A percentile compares a stretch with the other conserved stretches of the same genome.
phyloP scores from a whole-genome alignment of 75 land plant species.

The Picea sitchensis region DNA sequence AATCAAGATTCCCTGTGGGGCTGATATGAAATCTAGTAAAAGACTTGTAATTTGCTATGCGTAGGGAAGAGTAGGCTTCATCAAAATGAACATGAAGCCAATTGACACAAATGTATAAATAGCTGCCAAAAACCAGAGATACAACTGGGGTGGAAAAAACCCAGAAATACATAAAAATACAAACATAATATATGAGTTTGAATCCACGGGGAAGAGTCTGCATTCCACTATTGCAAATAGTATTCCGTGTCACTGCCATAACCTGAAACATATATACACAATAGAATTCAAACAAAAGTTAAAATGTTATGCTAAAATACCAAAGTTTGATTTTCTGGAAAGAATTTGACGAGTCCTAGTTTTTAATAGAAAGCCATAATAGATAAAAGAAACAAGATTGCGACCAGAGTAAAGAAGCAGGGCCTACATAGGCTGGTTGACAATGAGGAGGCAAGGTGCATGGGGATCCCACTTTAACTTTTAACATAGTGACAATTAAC shows the following conservation, averaged over 20 bases:
- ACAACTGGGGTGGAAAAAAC: slow-evolving; percentile 96
- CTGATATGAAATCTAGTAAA: slow-evolving; percentile 90
- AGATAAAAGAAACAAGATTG: not conserved
- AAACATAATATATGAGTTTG: slow-evolving; percentile 70
- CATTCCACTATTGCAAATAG: slow-evolving; percentile 86
- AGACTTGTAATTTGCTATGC: slow-evolving; percentile 95
- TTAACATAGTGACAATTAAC: no score
- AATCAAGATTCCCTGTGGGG: slow-evolving; percentile 67
- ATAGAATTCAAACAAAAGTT: not conserved
- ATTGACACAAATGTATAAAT: slow-evolving; percentile 89
- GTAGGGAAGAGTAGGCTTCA: slow-evolving; percentile 97
- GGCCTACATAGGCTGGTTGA: no score
- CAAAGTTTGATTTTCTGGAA: not conserved
- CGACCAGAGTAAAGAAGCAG: no score
- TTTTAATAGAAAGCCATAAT: not conserved
- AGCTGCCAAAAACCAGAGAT: slow-evolving; percentile 90
- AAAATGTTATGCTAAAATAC: not conserved
- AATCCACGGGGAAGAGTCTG: slow-evolving; percentile 71
- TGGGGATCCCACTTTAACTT: no score
- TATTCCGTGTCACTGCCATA: slow-evolving; percentile 93
- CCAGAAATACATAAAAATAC: slow-evolving; percentile 94
- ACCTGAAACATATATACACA: slow-evolving; percentile 50
- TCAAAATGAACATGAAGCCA: slow-evolving; percentile 98
- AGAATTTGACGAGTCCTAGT: not conserved
- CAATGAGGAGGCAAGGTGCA: no score